Evolutionary conservation across 208 protist species (phyloP).

Genomic region (Leishmania tropica): DNA sequence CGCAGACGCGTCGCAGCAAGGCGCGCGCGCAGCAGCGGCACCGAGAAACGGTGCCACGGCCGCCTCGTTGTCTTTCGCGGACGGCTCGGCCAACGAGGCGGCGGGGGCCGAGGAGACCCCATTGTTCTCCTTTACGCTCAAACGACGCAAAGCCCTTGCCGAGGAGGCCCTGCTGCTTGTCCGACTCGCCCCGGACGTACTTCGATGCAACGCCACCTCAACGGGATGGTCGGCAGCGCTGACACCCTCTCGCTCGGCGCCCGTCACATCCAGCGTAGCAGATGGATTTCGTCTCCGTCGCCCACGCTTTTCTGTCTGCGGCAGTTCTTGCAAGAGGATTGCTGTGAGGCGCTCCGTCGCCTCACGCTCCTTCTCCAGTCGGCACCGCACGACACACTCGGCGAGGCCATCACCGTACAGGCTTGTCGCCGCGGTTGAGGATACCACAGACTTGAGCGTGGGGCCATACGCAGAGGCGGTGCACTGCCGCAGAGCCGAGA

Average conservation of each 20-base stretch:
- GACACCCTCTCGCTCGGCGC: neutral
- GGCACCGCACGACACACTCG: conserved; percentile 18
- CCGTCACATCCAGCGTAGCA: neutral
- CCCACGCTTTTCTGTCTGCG: conserved; percentile 1
- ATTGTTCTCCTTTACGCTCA: neutral
- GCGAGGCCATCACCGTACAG: conserved; percentile 20
- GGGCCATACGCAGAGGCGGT: conserved; percentile 8
- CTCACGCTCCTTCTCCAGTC: conserved; percentile 31
- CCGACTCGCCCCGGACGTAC: neutral
- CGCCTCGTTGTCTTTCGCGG: neutral
- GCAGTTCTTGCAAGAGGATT: conserved; percentile 10
- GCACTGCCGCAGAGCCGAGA: conserved; percentile 62
- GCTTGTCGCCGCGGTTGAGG: conserved; percentile 14
- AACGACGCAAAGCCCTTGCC: neutral
- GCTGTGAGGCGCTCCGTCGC: conserved; percentile 21
- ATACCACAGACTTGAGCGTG: conserved; percentile 14
- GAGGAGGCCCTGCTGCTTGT: conserved; percentile 2
- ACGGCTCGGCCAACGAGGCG: neutral
- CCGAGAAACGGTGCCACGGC: neutral
- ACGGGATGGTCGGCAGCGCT: neutral
- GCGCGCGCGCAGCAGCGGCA: neutral
- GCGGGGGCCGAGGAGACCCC: neutral
- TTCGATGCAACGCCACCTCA: neutral
- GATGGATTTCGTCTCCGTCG: neutral
- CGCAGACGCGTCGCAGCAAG: neutral